Conservation (phyloP, 345 rosid genomes). For the Populus alba region DNA sequence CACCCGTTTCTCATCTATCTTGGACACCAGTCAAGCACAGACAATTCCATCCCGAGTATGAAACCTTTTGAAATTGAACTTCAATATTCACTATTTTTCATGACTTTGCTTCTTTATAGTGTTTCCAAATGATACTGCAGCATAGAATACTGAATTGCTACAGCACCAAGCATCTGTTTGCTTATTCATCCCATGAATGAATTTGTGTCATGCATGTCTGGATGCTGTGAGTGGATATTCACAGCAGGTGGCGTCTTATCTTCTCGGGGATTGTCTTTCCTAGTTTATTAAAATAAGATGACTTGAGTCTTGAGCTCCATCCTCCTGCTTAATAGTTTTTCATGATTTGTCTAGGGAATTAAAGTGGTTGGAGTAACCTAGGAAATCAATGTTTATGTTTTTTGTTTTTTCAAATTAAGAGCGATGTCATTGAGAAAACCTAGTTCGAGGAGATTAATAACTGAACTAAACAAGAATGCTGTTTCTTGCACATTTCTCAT, state of each 20-base stretch:
- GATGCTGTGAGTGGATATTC: not conserved
- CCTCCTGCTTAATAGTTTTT: not conserved
- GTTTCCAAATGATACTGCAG: not conserved
- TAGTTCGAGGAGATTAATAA: not conserved
- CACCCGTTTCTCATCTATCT: conserved; percentile 68
- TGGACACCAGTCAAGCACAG: conserved; percentile 67
- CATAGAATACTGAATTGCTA: not conserved
- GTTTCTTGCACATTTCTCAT: not conserved
- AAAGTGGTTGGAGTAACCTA: not conserved
- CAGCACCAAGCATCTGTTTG: not conserved
- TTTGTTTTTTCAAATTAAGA: not conserved
- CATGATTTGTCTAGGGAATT: not conserved
- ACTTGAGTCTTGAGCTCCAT: not conserved
- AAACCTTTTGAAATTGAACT: not conserved
- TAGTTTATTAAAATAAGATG: not conserved
- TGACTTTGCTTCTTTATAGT: not conserved
- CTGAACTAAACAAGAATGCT: not conserved
- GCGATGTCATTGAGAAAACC: not conserved
- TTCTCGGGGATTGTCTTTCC: not conserved
- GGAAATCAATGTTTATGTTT: not conserved
- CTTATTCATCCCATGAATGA: not conserved
- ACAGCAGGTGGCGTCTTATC: not conserved
- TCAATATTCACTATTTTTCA: conserved; percentile 1
- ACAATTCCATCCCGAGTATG: conserved; percentile 93
- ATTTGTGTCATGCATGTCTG: not conserved